Evolutionary conservation across 2,329 filamentous ascomycete species (phyloP), one percentile per base, ranked within the genome.

Genomic region (Exophiala alcalophila): DNA sequence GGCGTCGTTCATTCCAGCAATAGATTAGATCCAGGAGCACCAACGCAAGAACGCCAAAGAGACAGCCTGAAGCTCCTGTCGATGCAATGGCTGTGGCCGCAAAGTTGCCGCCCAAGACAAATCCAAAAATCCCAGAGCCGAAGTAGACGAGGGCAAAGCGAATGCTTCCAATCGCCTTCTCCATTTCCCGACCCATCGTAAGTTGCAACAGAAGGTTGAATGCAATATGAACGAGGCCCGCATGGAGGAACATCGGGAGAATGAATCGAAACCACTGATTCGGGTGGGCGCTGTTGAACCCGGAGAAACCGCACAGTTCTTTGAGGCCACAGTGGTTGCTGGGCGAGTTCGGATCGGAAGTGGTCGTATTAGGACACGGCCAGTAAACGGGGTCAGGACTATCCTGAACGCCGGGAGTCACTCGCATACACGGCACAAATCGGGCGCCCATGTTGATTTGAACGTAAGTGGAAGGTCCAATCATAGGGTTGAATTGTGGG

Each of bases 241-340:
- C 89, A 59, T 98, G 92, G 58, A 98, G 72, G 69, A 98, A 98
- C 49, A 98, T 96, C 26, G 92, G 91, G 2, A 84, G 71, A 60
- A 98, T 96, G 70, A 98, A 97, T 48, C 92, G 85, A 67, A 79
- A 98, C 92, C 92, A 98, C 64, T 98, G 92, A 61, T 97, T 82
- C 0, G 92, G 92, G 2, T 71, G 60, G 6, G 86, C 84, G 52
- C 89, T 78, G 0, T 81, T 82, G 4, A 89, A 81, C 47, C 84
- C 84, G 44, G 74, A 74, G 58, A 96, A 92, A 19, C 90, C 90
- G 64, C 92, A 98, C 11, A 94, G 75, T 11, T 91, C 70, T 7
- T 80, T 83, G 7, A 98, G 76, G 0, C 80, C 74, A 66, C 92
- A 98, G n/a, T 68, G 57, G 46, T 75, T 74, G 25, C 65, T 66